Percentiles rank a stretch among this genome's conserved stretches.
These are phyloP conservation scores for Gyromitra esculenta DNA, from an alignment of 2,329 filamentous ascomycete species.

Conservation along the genomic window DNA sequence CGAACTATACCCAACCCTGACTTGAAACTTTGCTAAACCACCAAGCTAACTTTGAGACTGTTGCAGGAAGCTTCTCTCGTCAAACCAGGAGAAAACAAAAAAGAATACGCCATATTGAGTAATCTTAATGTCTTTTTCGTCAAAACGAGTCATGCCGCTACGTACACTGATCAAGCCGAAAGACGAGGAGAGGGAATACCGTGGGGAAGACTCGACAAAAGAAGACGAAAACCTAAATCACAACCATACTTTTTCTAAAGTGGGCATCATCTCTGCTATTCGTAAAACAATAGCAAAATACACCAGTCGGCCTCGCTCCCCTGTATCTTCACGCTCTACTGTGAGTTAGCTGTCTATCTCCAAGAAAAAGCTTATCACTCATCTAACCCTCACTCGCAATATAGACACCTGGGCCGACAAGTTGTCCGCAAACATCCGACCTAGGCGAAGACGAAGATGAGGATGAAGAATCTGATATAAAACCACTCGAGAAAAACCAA, in stretches of 20 bases:
- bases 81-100: not conserved
- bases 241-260: constrained; percentile 19
- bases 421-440: constrained; percentile 2
- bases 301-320: constrained; percentile 41
- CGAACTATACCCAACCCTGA: constrained; percentile 12
- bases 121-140: constrained; percentile 34
- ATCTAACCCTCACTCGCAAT: constrained; percentile 22
- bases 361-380: not conserved
- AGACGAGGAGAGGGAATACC: constrained; percentile 8
- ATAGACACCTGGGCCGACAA: constrained; percentile 28
- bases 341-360: constrained; percentile 30
- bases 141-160: constrained; percentile 43
- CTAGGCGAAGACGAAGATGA: constrained; percentile 28
- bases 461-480: not conserved
- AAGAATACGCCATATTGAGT: not conserved
- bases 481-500: constrained; percentile 1
- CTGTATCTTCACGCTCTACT: constrained; percentile 36
- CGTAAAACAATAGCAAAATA: constrained; percentile 47
- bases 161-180: constrained; percentile 39
- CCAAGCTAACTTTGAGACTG: constrained; percentile 1
- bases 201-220: constrained; percentile 15
- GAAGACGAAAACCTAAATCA: constrained; percentile 22
- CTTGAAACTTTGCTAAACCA: not conserved
- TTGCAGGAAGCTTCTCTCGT: constrained; percentile 2
- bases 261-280: constrained; percentile 34